Evolutionary conservation across 495 filamentous ascomycete genomes (phyloP).

Genomic region (Neurospora terricola): DNA sequence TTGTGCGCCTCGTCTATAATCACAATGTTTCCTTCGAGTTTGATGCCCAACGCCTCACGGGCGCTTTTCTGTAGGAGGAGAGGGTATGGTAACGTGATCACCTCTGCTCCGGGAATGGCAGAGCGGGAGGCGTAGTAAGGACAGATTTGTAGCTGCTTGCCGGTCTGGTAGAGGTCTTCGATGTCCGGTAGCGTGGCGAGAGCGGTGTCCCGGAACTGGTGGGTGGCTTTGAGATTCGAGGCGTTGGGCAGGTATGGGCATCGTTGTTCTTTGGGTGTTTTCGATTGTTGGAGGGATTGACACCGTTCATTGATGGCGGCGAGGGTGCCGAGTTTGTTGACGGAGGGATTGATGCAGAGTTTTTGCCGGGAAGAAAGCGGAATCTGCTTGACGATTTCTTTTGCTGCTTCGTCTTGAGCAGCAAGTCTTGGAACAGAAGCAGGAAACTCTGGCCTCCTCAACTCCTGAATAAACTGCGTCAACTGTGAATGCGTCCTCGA

Average conservation of each 20-base stretch:
- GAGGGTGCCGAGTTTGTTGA: constrained; percentile 56
- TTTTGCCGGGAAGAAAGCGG: constrained; percentile 85
- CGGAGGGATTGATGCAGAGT: constrained; percentile 83
- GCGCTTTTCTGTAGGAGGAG: constrained; percentile 82
- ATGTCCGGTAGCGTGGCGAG: constrained; percentile 85
- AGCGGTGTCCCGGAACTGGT: constrained; percentile 81
- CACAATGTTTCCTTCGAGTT: constrained; percentile 76
- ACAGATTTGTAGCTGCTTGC: constrained; percentile 72
- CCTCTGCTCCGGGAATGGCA: constrained; percentile 76
- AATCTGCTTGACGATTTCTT: constrained; percentile 71
- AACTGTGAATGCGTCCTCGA: constrained; percentile 94
- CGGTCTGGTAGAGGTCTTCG: constrained; percentile 74
- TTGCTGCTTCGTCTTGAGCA: constrained; percentile 23
- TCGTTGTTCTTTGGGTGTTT: constrained; percentile 28
- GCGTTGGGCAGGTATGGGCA: constrained; percentile 73
- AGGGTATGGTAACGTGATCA: constrained; percentile 90
- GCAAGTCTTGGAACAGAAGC: constrained; percentile 31
- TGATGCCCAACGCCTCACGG: constrained; percentile 76
- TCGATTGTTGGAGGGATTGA: constrained; percentile 78
- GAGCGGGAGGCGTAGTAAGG: constrained; percentile 91
- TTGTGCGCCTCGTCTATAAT: constrained; percentile 98
- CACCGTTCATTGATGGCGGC: constrained; percentile 95
- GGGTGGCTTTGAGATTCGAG: constrained; percentile 57
- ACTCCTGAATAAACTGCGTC: constrained; percentile 84
- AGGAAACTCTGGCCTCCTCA: constrained; percentile 73